These are phyloP conservation scores for Phoma sp. DNA, from an alignment of 2,329 filamentous ascomycete species.

Conservation along the genomic window DNA sequence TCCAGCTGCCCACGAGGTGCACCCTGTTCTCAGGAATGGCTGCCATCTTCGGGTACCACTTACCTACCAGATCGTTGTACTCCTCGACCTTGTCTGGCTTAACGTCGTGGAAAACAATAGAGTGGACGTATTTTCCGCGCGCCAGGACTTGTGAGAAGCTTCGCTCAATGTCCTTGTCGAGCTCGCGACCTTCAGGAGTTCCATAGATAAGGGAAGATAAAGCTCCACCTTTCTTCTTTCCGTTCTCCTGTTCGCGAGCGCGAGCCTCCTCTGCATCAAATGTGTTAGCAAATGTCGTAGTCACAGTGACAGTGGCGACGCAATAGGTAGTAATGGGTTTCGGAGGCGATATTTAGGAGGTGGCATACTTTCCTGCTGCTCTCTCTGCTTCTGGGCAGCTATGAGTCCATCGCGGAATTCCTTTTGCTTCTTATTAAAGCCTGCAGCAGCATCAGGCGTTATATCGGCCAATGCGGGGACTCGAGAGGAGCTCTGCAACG, in stretches of 20 bases:
- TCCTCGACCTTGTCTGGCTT: conserved; percentile 95
- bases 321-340: neutral
- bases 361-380: conserved; percentile 83
- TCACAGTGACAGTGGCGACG: conserved; percentile 35
- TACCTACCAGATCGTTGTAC: conserved; percentile 86
- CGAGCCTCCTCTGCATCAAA: conserved; percentile 59
- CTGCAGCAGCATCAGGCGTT: conserved; percentile 70
- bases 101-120: conserved; percentile 94
- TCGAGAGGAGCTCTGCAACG: conserved; percentile 32
- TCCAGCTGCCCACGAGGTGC: conserved; percentile 95
- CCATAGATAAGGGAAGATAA: conserved; percentile 93
- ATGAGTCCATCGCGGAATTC: conserved; percentile 83
- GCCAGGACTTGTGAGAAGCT: conserved; percentile 95
- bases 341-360: conserved; percentile 46
- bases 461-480: conserved; percentile 85
- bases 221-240: conserved; percentile 69
- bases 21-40: conserved; percentile 87
- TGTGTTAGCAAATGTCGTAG: conserved; percentile 64
- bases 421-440: conserved; percentile 84
- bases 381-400: conserved; percentile 75
- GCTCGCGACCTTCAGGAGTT: conserved; percentile 90
- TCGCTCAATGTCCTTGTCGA: conserved; percentile 94
- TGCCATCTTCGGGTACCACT: conserved; percentile 92
- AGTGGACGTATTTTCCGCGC: conserved; percentile 97
- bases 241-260: conserved; percentile 64